A percentile compares a stretch with the other conserved stretches of the same genome.
Evolutionary conservation across 73 alveolate genomes (phyloP).

Genomic region (Tetrahymena elliotti): DNA sequence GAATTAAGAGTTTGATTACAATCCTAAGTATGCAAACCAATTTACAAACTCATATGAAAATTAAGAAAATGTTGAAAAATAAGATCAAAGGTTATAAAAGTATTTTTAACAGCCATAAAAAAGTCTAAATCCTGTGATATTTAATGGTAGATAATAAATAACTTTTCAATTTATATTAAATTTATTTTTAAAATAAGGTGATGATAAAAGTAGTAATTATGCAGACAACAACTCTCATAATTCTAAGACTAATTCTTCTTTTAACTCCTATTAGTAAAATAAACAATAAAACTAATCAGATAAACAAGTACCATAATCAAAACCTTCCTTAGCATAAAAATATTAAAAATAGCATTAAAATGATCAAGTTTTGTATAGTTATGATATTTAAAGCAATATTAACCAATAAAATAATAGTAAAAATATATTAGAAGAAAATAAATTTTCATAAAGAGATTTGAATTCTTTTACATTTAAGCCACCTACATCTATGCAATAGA

Average conservation of each 20-base stretch:
- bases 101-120: background rate
- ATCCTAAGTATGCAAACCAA: background rate
- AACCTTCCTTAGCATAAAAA: background rate
- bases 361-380: background rate
- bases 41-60: background rate
- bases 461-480: background rate
- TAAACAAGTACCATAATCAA: background rate
- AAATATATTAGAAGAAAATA: background rate
- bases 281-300: background rate
- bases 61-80: background rate
- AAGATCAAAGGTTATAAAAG: background rate
- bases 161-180: too few relatives aligned
- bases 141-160: background rate
- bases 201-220: background rate
- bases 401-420: background rate
- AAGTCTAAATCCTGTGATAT: background rate
- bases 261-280: background rate
- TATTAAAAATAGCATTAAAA: background rate
- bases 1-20: background rate
- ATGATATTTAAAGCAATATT: too few relatives aligned
- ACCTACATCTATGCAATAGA: background rate
- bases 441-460: background rate
- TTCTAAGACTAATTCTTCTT: background rate
- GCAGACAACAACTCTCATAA: background rate
- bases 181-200: background rate